A percentile compares a stretch with the other conserved stretches of the same genome.
phyloP scores from a whole-genome alignment of 2,329 filamentous ascomycete species.

The Phaeosphaeriaceae sp. region DNA sequence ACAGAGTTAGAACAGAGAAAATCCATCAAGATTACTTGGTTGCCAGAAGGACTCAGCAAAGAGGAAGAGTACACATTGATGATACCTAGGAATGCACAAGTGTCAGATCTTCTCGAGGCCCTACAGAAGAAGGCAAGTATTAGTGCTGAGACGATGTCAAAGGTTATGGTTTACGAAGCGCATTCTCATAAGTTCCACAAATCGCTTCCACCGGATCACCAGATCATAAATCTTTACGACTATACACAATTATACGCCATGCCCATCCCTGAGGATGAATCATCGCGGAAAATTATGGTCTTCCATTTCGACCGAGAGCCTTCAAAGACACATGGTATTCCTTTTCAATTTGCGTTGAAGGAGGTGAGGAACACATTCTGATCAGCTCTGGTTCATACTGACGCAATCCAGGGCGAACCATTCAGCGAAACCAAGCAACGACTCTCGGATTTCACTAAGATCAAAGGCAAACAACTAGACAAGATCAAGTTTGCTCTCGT shows the following conservation, averaged over 20 bases:
- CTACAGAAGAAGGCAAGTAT: constrained; percentile 83
- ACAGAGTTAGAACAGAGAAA: constrained; percentile 95
- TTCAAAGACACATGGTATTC: constrained; percentile 81
- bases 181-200: constrained; percentile 85
- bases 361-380: constrained; percentile 59
- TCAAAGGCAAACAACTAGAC: constrained; percentile 98
- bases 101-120: constrained; percentile 77
- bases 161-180: constrained; percentile 81
- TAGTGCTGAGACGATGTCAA: constrained; percentile 74
- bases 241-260: constrained; percentile 84
- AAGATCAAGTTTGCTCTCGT: constrained; percentile 93
- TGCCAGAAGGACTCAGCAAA: constrained; percentile 90
- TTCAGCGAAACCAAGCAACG: constrained; percentile 94
- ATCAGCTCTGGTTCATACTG: constrained; percentile 18
- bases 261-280: constrained; percentile 74
- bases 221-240: constrained; percentile 83
- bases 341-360: constrained; percentile 87
- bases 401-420: constrained; percentile 68
- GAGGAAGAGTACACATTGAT: constrained; percentile 86
- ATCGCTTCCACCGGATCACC: constrained; percentile 71
- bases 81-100: constrained; percentile 82
- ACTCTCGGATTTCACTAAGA: constrained; percentile 87
- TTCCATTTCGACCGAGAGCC: constrained; percentile 95
- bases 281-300: constrained; percentile 72
- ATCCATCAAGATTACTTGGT: constrained; percentile 78